phyloP scores from a whole-genome alignment of 331 rosid species.

The Quercus tomentella region DNA sequence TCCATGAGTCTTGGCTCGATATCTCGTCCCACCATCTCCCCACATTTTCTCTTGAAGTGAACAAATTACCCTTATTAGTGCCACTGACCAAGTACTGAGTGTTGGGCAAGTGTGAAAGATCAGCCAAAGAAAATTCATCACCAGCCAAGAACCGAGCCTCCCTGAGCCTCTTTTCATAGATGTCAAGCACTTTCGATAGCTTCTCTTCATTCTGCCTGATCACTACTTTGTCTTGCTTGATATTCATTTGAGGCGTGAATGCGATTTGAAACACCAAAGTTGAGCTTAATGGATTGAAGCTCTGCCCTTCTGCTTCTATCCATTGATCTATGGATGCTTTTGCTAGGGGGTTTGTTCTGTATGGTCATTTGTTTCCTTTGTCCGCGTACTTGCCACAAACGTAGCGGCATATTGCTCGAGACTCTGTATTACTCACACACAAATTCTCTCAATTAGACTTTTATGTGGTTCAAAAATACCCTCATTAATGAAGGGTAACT shows the following conservation, averaged over 20 bases:
- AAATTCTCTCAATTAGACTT: no score
- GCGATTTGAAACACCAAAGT: constrained; percentile 69
- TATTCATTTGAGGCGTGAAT: constrained; percentile 74
- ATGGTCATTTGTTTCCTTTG: no score
- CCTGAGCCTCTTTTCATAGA: constrained; percentile 54
- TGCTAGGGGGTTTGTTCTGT: no score
- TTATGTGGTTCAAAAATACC: no score
- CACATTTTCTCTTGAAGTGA: constrained; percentile 44
- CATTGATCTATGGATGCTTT: no score
- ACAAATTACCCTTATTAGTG: constrained; percentile 32
- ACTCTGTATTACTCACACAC: no score
- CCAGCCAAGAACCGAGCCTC: constrained; percentile 64
- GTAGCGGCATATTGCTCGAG: no score
- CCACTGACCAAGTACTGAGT: constrained; percentile 31
- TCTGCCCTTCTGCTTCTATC: constrained; percentile 43
- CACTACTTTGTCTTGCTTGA: constrained; percentile 47
- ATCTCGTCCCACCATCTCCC: constrained; percentile 83
- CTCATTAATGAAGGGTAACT: no score
- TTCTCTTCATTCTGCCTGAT: constrained; percentile 53
- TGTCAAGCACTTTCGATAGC: constrained; percentile 59
- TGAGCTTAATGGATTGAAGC: constrained; percentile 67
- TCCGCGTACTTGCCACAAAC: no score
- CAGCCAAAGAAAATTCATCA: constrained; percentile 70
- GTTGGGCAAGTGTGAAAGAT: constrained; percentile 83
- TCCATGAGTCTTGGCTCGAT: constrained; percentile 63